phyloP scores from a whole-genome alignment of 768 basidiomycete species.

The Lyophyllum shimeji region DNA sequence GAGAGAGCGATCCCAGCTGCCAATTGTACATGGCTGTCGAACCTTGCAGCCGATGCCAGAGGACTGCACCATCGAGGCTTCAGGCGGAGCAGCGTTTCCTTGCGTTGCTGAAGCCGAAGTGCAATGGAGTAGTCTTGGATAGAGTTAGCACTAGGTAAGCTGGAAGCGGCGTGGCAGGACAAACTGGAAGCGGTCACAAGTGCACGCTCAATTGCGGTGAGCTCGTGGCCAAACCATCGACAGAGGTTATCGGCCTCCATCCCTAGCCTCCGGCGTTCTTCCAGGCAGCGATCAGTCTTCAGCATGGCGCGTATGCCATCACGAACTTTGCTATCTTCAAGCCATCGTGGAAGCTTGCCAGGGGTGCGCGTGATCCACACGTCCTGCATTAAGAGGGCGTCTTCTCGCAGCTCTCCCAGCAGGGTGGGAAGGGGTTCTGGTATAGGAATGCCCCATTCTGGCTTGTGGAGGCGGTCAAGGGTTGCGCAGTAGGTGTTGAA shows the following conservation, averaged over 20 bases:
- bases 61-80: conserved; percentile 19
- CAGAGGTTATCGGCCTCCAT: conserved; percentile 31
- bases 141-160: not conserved
- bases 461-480: conserved; percentile 21
- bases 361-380: conserved; percentile 29
- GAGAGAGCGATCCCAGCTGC: not conserved
- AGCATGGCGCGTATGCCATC: conserved; percentile 20
- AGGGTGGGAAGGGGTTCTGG: conserved; percentile 30
- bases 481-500: conserved; percentile 25
- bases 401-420: conserved; percentile 23
- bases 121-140: not conserved
- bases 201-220: not conserved
- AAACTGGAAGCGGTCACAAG: not conserved
- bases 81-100: conserved; percentile 6
- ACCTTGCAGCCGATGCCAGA: conserved; percentile 7
- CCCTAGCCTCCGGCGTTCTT: conserved; percentile 17
- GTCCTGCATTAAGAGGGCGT: conserved; percentile 32
- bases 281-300: conserved; percentile 12
- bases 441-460: conserved; percentile 27
- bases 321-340: conserved; percentile 24
- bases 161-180: not conserved
- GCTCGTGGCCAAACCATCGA: conserved; percentile 30
- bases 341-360: conserved; percentile 25
- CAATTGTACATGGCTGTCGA: conserved; percentile 5
- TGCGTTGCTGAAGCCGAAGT: not conserved